These are phyloP conservation scores for Podosphaera fusca DNA, from an alignment of 2,329 filamentous ascomycete genomes.

Conservation along the genomic window DNA sequence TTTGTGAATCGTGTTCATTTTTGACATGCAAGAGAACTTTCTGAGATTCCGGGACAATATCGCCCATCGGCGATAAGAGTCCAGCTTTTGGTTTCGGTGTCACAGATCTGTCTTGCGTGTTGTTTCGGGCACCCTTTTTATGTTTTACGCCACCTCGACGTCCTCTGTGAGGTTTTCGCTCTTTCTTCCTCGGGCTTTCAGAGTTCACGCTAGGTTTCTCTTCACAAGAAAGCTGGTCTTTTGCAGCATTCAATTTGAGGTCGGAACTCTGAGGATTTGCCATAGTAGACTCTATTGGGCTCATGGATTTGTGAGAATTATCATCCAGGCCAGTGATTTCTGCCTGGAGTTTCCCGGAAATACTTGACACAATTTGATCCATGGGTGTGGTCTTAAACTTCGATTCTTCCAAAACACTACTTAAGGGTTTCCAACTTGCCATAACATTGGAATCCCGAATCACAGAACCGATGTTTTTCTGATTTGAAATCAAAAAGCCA, in stretches of 20 bases:
- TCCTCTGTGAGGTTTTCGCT: slow-evolving; percentile 44
- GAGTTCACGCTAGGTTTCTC: slow-evolving; percentile 10
- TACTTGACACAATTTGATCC: neutral
- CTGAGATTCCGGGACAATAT: neutral
- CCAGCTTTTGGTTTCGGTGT: slow-evolving; percentile 2
- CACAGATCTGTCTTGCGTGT: slow-evolving; percentile 19
- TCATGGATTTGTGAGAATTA: slow-evolving; percentile 2
- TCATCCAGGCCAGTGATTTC: slow-evolving; percentile 3
- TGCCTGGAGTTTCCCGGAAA: slow-evolving; percentile 1
- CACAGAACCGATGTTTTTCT: slow-evolving; percentile 7
- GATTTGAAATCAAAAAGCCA: slow-evolving; percentile 8
- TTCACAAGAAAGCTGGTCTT: slow-evolving; percentile 4
- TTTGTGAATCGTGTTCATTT: slow-evolving; percentile 38
- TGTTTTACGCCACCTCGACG: slow-evolving; percentile 49
- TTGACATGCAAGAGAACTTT: slow-evolving; percentile 28
- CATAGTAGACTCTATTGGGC: neutral
- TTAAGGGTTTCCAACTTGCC: slow-evolving; percentile 5
- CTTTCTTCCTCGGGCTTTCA: slow-evolving; percentile 20
- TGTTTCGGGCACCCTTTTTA: slow-evolving; percentile 25
- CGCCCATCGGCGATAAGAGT: neutral
- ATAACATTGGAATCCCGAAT: too few relatives aligned
- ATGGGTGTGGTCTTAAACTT: neutral
- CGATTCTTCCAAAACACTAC: slow-evolving; percentile 8
- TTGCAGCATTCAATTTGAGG: neutral
- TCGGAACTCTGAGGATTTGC: neutral